These are phyloP conservation scores for Melaleuca quinquenervia DNA, from an alignment of 345 rosid species.

Conservation along the genomic window DNA sequence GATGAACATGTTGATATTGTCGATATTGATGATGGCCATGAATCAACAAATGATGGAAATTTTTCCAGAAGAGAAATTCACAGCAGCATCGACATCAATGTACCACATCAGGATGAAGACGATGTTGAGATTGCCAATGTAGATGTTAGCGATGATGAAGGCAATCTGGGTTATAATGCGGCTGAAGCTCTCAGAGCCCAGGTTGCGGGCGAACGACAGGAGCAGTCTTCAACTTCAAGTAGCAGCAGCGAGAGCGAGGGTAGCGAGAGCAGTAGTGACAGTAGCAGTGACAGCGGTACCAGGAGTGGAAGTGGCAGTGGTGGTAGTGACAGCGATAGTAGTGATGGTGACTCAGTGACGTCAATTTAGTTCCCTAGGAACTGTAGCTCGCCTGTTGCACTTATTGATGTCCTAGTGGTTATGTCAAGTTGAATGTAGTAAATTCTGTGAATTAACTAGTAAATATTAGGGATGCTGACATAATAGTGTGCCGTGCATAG, in stretches of 20 bases:
- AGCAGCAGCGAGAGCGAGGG: slow-evolving; percentile 49
- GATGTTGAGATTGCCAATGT: slow-evolving; percentile 87
- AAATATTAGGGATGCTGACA: neutral
- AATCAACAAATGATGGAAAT: slow-evolving; percentile 6
- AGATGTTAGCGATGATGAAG: slow-evolving; percentile 53
- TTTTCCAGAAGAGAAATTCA: slow-evolving; percentile 16
- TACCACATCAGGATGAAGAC: slow-evolving; percentile 39
- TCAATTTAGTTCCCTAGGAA: slow-evolving; percentile 13
- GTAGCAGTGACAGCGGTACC: slow-evolving; percentile 30
- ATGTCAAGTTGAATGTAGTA: neutral
- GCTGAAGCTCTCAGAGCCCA: slow-evolving; percentile 87
- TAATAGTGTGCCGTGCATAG: neutral
- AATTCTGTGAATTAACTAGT: neutral
- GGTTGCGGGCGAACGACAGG: slow-evolving; percentile 41
- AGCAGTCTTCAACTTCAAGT: slow-evolving; percentile 38
- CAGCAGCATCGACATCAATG: slow-evolving; percentile 41
- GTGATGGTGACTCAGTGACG: slow-evolving; percentile 18
- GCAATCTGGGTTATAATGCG: slow-evolving; percentile 47
- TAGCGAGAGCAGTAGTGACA: slow-evolving; percentile 33
- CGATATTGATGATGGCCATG: slow-evolving; percentile 17
- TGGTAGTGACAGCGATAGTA: slow-evolving; percentile 21
- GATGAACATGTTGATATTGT: slow-evolving; percentile 38
- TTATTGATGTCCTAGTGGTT: neutral
- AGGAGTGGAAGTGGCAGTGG: slow-evolving; percentile 18
- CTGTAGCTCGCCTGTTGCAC: neutral